These are phyloP conservation scores for Lyophyllum atratum DNA, from an alignment of 768 basidiomycete genomes.

Conservation along the genomic window DNA sequence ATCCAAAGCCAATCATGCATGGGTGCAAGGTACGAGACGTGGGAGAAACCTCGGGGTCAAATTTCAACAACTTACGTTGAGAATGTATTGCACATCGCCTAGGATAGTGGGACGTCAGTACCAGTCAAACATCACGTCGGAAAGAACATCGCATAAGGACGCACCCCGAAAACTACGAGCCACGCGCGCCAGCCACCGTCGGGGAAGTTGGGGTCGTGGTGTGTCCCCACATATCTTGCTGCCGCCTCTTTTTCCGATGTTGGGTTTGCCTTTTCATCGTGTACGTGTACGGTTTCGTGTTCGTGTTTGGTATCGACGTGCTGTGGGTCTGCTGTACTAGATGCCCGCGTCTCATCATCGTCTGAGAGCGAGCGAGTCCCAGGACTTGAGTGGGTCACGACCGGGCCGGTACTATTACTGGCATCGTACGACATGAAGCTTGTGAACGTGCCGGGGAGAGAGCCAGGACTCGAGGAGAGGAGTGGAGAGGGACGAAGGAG, in stretches of 20 bases:
- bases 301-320: not conserved
- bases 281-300: not conserved
- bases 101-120: not conserved
- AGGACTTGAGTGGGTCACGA: not conserved
- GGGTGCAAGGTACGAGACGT: not conserved
- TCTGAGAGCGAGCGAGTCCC: not conserved
- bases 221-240: not conserved
- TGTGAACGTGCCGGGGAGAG: not conserved
- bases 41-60: not conserved
- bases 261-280: not conserved
- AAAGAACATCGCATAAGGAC: slow-evolving; percentile 8
- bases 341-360: slow-evolving; percentile 3
- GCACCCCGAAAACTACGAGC: slow-evolving; percentile 45
- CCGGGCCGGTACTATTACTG: not conserved
- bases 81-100: slow-evolving; percentile 50
- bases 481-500: not conserved
- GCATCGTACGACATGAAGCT: not conserved
- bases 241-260: not conserved
- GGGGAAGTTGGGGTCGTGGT: slow-evolving; percentile 27
- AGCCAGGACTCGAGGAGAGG: not conserved
- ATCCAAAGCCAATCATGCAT: too few relatives aligned
- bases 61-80: slow-evolving; percentile 38
- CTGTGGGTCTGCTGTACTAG: not conserved
- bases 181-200: slow-evolving; percentile 48
- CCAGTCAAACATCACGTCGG: not conserved